A percentile compares a stretch with the other conserved stretches of the same genome.
Conservation (phyloP, 2,329 filamentous ascomycete genomes). For the Septoria petroselini region DNA sequence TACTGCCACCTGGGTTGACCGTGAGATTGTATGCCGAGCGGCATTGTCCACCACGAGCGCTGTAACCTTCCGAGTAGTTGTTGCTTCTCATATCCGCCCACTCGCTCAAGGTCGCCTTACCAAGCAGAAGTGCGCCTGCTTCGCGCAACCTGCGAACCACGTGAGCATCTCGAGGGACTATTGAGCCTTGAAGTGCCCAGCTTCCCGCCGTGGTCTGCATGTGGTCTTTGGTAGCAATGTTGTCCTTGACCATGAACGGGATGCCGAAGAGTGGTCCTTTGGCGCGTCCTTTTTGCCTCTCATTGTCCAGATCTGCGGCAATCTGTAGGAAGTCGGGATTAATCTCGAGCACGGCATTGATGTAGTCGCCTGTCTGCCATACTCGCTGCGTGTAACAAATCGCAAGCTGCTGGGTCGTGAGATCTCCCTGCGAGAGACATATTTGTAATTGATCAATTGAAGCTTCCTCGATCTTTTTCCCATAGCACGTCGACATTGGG, state of each 20-base stretch:
- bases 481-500: conserved; percentile 61
- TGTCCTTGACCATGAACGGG: conserved; percentile 72
- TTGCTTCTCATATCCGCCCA: conserved; percentile 71
- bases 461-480: conserved; percentile 63
- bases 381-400: conserved; percentile 62
- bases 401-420: conserved; percentile 59
- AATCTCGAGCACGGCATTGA: conserved; percentile 60
- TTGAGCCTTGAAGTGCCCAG: conserved; percentile 62
- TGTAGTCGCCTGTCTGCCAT: conserved; percentile 61
- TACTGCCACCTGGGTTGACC: conserved; percentile 65
- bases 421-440: conserved; percentile 52
- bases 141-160: conserved; percentile 61
- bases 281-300: conserved; percentile 55
- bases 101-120: conserved; percentile 68
- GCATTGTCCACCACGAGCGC: conserved; percentile 61
- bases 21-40: conserved; percentile 67
- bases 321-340: conserved; percentile 67
- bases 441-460: conserved; percentile 66
- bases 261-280: conserved; percentile 71
- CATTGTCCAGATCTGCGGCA: conserved; percentile 58
- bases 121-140: conserved; percentile 66
- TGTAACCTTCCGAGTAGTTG: conserved; percentile 67
- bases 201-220: conserved; percentile 73
- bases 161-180: conserved; percentile 65
- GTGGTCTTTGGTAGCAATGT: conserved; percentile 64